Evolutionary conservation across 306 rosid species (phyloP), one percentile per base, ranked within the genome.

Genomic region (Glycine latifolia): DNA sequence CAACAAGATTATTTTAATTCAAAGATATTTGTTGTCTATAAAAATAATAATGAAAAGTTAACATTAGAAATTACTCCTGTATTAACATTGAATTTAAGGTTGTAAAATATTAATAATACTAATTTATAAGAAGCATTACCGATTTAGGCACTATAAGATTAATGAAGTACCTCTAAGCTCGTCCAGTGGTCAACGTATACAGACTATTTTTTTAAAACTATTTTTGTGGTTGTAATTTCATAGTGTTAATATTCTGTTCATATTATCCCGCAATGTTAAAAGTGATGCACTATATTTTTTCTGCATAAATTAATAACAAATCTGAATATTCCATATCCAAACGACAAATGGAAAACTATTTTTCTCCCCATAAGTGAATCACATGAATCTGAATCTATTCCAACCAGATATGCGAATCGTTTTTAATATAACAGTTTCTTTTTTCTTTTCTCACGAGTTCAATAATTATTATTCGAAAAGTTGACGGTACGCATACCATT

Each of bases 381-480:
- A 46, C 4, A 59, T 26, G 70, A 60, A 13, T 76, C 56, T 60
- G 53, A 52, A 76, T 75, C 44, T 58, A 59, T 15, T 60, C n/a
- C 71, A 26, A 75, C 70, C 52, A 54, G 11, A 75, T 17, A 35
- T 10, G 47, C 8, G 26, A 20, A 59, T 44, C 8, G 14, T 43
- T 44, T 75, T 12, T 16, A 10, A 58, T 60, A 46, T 8, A 16
- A 7, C 10, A 17, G 1, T 3, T 55, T 50, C 10, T 3, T 43
- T 43, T 59, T 7, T 8, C 13, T 46, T 60, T 46, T 7, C 12
- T 8, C 48, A 13, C 8, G 6, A 20, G 12, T 70, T 65, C 26
- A 39, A 39, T 48, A 49, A 12, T 31, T 50, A 50, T 50, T 71
- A 52, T 26, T 12, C 6, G 8, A 49, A 52, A 71, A 71, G 62